phyloP scores from a whole-genome alignment of 139 green algal species.

The Coelastrella sp. region DNA sequence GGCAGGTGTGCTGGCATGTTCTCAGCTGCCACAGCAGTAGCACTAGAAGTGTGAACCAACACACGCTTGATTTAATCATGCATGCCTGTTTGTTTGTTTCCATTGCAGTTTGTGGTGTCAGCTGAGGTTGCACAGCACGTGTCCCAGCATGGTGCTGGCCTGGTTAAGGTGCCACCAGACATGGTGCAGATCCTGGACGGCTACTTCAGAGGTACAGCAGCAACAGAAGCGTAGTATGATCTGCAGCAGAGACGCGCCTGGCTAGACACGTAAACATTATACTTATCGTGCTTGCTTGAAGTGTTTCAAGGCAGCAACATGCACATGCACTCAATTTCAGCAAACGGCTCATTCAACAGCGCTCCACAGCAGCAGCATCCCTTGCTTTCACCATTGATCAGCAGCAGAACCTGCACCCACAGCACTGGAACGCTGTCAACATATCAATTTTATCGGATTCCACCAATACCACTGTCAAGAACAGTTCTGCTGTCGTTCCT shows the following conservation, averaged over 20 bases:
- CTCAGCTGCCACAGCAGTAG: constrained; percentile 8
- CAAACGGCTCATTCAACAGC: no score
- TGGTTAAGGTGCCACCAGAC: constrained; percentile 30
- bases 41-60: neutral
- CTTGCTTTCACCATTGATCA: no score
- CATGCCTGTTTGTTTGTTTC: no score
- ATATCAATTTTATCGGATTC: neutral
- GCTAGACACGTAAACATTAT: no score
- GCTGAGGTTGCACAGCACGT: constrained; percentile 42
- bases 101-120: constrained; percentile 28
- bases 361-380: no score
- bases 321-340: no score
- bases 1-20: neutral
- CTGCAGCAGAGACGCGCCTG: no score
- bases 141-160: constrained; percentile 15
- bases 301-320: no score
- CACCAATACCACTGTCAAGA: no score
- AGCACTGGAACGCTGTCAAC: no score
- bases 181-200: constrained; percentile 26
- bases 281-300: no score
- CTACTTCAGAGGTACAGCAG: constrained; percentile 36
- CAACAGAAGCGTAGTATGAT: neutral
- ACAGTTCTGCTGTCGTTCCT: neutral
- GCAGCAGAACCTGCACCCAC: no score
- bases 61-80: neutral